A percentile compares a stretch with the other conserved stretches of the same genome.
These are phyloP conservation scores for Vigna unguiculata DNA, from an alignment of 306 rosid genomes.

Conservation along the genomic window DNA sequence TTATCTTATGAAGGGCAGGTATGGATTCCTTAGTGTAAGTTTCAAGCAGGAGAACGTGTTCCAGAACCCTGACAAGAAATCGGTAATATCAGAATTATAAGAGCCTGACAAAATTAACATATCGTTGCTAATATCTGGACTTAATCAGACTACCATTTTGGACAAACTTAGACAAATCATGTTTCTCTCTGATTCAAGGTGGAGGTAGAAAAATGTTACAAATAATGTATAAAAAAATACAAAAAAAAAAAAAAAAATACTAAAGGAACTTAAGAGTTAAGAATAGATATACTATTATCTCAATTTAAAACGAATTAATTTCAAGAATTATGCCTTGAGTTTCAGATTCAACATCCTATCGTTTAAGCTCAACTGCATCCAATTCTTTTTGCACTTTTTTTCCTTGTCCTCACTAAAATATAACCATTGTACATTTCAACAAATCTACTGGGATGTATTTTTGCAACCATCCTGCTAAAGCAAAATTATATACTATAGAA, in stretches of 20 bases:
- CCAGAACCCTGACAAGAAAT: conserved; percentile 68
- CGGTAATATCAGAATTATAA: conserved; percentile 36
- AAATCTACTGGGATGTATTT: neutral
- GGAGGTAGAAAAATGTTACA: neutral
- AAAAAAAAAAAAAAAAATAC: no score
- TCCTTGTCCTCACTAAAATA: neutral
- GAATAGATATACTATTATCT: neutral
- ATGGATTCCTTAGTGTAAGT: conserved; percentile 87
- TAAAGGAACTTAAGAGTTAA: neutral
- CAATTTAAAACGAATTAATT: conserved; percentile 1
- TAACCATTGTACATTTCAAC: neutral
- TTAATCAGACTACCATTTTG: conserved; percentile 23
- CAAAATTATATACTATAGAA: neutral
- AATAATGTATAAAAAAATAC: conserved; percentile 13
- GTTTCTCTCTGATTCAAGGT: conserved; percentile 26
- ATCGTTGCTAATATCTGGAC: conserved; percentile 13
- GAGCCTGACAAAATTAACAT: conserved; percentile 33
- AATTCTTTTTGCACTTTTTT: conserved; percentile 14
- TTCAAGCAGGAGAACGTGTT: conserved; percentile 72
- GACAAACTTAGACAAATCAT: conserved; percentile 3
- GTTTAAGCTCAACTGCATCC: neutral
- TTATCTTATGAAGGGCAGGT: conserved; percentile 87
- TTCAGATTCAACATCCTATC: neutral
- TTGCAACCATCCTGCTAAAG: neutral
- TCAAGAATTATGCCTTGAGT: conserved; percentile 21